phyloP scores from a whole-genome alignment of 176 grass and related monocot species.

The Tuctoria greenei region DNA sequence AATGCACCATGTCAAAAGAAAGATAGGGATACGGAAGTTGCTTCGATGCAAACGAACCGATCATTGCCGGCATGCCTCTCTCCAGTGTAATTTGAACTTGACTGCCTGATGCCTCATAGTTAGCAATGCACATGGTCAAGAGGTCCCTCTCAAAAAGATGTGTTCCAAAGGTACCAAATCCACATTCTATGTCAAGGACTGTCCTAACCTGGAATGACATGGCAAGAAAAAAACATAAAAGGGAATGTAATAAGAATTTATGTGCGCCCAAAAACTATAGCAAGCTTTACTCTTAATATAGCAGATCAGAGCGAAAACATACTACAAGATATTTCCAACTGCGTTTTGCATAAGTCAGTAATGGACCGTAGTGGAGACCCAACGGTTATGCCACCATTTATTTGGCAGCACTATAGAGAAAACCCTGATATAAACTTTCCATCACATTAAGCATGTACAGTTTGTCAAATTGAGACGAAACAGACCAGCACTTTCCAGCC shows the following conservation, averaged over 20 bases:
- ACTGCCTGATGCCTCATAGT: constrained; percentile 91
- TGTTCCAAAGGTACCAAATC: constrained; percentile 93
- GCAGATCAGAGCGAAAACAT: background rate
- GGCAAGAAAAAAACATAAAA: constrained; percentile 29
- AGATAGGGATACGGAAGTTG: constrained; percentile 91
- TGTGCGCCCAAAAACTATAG: constrained; percentile 5
- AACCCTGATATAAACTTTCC: constrained; percentile 40
- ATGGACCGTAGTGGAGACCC: constrained; percentile 23
- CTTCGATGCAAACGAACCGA: constrained; percentile 77
- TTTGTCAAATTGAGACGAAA: constrained; percentile 41
- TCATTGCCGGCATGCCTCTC: constrained; percentile 97
- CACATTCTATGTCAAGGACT: constrained; percentile 95
- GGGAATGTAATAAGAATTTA: background rate
- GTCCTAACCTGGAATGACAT: constrained; percentile 78
- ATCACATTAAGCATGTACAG: constrained; percentile 27
- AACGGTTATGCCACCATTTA: constrained; percentile 15
- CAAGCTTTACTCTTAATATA: background rate
- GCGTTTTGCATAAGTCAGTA: constrained; percentile 13
- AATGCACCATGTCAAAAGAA: constrained; percentile 98
- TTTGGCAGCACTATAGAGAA: constrained; percentile 27
- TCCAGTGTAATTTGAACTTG: constrained; percentile 98
- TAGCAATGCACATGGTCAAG: constrained; percentile 95
- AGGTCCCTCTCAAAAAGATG: constrained; percentile 81
- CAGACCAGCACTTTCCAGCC: constrained; percentile 40
- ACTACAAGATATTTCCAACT: constrained; percentile 7